These are phyloP conservation scores for Chlorella sorokiniana DNA, from an alignment of 139 green algal genomes.

Conservation along the genomic window DNA sequence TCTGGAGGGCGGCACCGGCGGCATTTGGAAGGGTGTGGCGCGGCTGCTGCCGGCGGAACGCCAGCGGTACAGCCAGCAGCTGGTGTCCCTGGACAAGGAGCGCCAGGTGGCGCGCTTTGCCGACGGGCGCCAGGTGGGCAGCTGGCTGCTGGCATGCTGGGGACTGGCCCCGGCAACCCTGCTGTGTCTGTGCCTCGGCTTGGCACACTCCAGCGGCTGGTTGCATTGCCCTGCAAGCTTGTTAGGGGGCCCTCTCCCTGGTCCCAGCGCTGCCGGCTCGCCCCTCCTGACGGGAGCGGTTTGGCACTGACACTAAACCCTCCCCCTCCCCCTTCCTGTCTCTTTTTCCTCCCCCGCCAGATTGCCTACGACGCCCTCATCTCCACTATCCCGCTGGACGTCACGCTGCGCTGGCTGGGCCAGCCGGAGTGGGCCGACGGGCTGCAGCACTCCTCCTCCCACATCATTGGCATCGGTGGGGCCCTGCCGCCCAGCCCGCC, in stretches of 20 bases:
- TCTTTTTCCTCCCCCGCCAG: constrained; percentile 43
- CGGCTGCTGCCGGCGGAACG: constrained; percentile 76
- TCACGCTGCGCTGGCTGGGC: constrained; percentile 72
- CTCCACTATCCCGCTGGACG: constrained; percentile 85
- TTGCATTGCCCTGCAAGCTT: too few species aligned
- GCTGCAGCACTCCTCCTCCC: constrained; percentile 77
- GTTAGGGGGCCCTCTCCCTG: too few species aligned
- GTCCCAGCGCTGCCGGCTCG: too few species aligned
- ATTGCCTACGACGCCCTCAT: constrained; percentile 74
- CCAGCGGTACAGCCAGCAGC: constrained; percentile 70
- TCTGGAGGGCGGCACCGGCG: constrained; percentile 81
- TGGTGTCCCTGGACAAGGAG: constrained; percentile 78
- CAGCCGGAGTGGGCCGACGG: constrained; percentile 69
- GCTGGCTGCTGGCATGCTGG: neutral
- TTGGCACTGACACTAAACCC: neutral
- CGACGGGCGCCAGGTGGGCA: constrained; percentile 2
- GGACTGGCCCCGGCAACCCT: too few species aligned
- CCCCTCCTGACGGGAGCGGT: neutral
- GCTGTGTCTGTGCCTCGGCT: too few species aligned
- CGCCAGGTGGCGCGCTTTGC: constrained; percentile 57
- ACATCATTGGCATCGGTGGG: constrained; percentile 83
- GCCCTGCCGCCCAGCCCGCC: too few species aligned
- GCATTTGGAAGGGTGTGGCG: constrained; percentile 89
- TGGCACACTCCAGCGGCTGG: too few species aligned
- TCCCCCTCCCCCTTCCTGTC: neutral